Evolutionary conservation across 129 eudicot species (phyloP), one percentile per base, ranked within the genome.

Genomic region (Lactuca sativa): DNA sequence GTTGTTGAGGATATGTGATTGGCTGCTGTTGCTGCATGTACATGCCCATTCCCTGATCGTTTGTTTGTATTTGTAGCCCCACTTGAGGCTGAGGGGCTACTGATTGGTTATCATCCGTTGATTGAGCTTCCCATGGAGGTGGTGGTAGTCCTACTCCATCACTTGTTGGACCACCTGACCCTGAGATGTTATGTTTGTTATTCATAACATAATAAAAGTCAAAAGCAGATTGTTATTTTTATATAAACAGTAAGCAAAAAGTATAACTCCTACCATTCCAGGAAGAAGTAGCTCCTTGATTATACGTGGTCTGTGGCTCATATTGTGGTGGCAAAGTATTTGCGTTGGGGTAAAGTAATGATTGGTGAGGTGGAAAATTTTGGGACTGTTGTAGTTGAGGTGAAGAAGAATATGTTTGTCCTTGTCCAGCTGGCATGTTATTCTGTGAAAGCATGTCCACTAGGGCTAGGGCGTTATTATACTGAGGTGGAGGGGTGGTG

Each of bases 101-200:
- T 11, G 78, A 41, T 57, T 75, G 84, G 51, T 76, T 70, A 74
- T 59, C 79, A 44, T 71, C 85, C 12, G 71, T 57, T n/a, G 84
- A 53, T 71, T 77, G 85, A 68, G 85, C 84, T 78, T 91, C 97
- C 97, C 97, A 91, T 31, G 97, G 97, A 60, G 97, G 97, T 5
- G 92, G 95, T 37, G 97, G 95, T 33, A 91, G 51, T 18, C 92
- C 56, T 33, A 91, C 44, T 18, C 92, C 56, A 31, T 70, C 80
- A 64, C 79, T 76, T 43, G 68, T 70, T 59, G 75, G 78, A 64
- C 77, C 67, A 69, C 90, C 96, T 88, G 83, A 25, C 30, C 30
- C 30, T 25, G 30, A 25, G 30, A 25, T 25, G 30, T 25, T 25
- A 25, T 25, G 30, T 25, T 25, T 25, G 30, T 25, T 25, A 25